Percentiles rank a stretch among this genome's conserved stretches.
phyloP scores from a whole-genome alignment of 306 rosid species.

The Pyrus bretschneideri region DNA sequence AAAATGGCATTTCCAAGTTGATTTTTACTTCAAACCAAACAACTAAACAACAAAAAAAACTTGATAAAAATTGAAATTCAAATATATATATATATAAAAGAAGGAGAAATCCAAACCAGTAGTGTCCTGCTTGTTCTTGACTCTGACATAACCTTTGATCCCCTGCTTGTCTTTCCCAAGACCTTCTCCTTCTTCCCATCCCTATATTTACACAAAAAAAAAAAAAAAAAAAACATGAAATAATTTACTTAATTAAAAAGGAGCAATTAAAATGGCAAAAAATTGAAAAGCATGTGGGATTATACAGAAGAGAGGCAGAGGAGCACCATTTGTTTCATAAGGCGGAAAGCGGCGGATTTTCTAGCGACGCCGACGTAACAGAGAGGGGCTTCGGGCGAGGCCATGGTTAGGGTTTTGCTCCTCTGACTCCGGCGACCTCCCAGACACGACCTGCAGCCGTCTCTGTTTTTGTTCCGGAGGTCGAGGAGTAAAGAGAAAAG shows the following conservation, averaged over 20 bases:
- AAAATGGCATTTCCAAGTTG: neutral
- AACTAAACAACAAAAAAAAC: too few relatives aligned
- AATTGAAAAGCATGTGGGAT: neutral
- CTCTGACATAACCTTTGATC: slow-evolving; percentile 77
- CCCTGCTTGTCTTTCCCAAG: slow-evolving; percentile 96
- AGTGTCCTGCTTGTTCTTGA: slow-evolving; percentile 83
- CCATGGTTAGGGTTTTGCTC: slow-evolving; percentile 47
- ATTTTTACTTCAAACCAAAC: neutral
- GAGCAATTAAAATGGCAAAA: neutral
- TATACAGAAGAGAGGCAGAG: neutral
- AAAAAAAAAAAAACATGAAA: neutral
- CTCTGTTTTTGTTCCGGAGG: neutral
- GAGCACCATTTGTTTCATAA: slow-evolving; percentile 93
- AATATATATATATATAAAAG: neutral
- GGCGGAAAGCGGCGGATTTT: slow-evolving; percentile 86
- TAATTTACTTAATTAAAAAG: neutral
- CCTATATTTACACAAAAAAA: slow-evolving; percentile 25
- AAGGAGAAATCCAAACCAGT: slow-evolving; percentile 34
- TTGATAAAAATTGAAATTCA: neutral
- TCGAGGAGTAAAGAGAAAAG: neutral
- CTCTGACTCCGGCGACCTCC: neutral
- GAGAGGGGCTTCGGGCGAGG: slow-evolving; percentile 84
- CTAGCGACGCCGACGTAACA: slow-evolving; percentile 89
- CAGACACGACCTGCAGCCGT: slow-evolving; percentile 16
- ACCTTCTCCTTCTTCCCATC: slow-evolving; percentile 99